Percentiles rank a stretch among this genome's conserved stretches.
phyloP scores from a whole-genome alignment of 768 basidiomycete species.

The Tulasnella sp. region DNA sequence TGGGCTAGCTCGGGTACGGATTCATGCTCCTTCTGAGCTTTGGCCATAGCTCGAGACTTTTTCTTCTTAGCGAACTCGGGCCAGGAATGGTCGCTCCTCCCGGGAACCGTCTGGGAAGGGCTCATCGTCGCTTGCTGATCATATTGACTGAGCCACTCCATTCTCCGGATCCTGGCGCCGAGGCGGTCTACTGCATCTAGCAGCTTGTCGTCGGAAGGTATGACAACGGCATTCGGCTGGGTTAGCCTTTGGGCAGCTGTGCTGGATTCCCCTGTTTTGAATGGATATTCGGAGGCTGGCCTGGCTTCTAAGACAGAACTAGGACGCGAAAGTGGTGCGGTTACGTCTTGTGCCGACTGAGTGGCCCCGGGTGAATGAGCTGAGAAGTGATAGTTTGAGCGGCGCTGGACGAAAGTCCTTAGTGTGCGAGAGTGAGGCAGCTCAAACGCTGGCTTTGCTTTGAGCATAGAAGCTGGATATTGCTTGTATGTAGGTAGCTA shows the following conservation, averaged over 20 bases:
- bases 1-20: too few relatives aligned
- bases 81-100: background rate
- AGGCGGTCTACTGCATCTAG: background rate
- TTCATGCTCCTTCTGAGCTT: background rate
- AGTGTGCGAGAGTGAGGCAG: background rate
- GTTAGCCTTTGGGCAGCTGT: background rate
- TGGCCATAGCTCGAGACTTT: background rate
- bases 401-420: background rate
- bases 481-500: background rate
- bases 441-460: background rate
- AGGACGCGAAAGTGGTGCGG: background rate
- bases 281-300: background rate
- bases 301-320: background rate
- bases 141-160: background rate
- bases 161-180: background rate
- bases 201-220: background rate
- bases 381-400: background rate
- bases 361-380: background rate
- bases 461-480: background rate
- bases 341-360: background rate
- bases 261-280: background rate
- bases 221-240: background rate
- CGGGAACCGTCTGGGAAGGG: background rate
- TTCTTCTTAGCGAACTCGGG: background rate
- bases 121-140: background rate